Evolutionary conservation across 306 rosid species (phyloP).

Genomic region (Coriaria nepalensis): DNA sequence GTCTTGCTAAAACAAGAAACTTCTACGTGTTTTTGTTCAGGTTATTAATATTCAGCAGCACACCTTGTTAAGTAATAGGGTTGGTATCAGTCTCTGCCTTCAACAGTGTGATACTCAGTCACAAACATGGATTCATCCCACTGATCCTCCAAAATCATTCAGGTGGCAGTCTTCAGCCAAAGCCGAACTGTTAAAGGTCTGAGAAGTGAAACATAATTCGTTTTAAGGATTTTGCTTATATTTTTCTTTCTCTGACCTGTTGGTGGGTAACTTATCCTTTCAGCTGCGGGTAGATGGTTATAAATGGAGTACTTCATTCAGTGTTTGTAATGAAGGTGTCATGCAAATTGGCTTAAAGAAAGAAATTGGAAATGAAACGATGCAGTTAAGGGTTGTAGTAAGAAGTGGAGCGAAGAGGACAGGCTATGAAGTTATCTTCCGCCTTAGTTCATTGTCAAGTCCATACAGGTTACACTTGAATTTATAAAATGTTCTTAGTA

Average conservation of each 20-base stretch:
- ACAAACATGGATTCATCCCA: slow-evolving; percentile 69
- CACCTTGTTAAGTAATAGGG: slow-evolving; percentile 65
- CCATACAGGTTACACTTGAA: slow-evolving; percentile 67
- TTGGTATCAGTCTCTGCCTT: slow-evolving; percentile 77
- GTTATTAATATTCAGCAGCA: slow-evolving; percentile 82
- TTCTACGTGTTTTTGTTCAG: slow-evolving; percentile 36
- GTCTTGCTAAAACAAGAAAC: too few species aligned
- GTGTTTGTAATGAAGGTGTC: slow-evolving; percentile 66
- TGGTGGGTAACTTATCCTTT: too few species aligned
- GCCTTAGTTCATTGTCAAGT: slow-evolving; percentile 55
- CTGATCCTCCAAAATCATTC: slow-evolving; percentile 78
- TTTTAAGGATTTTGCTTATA: too few species aligned
- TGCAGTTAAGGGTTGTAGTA: slow-evolving; percentile 62
- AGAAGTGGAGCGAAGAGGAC: slow-evolving; percentile 88
- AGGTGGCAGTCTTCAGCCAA: slow-evolving; percentile 69
- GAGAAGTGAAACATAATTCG: too few species aligned
- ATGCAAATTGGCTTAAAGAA: slow-evolving; percentile 64
- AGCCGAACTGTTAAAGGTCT: slow-evolving; percentile 76
- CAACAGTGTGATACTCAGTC: slow-evolving; percentile 80
- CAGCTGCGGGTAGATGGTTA: slow-evolving; percentile 77
- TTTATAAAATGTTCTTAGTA: slow-evolving; percentile 6
- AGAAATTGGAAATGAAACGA: slow-evolving; percentile 35
- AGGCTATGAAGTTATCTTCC: slow-evolving; percentile 76
- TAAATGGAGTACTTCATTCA: slow-evolving; percentile 88
- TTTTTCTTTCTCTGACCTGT: too few species aligned